Conservation (phyloP, 139 green algal species). For the Ettlia oleoabundans region DNA sequence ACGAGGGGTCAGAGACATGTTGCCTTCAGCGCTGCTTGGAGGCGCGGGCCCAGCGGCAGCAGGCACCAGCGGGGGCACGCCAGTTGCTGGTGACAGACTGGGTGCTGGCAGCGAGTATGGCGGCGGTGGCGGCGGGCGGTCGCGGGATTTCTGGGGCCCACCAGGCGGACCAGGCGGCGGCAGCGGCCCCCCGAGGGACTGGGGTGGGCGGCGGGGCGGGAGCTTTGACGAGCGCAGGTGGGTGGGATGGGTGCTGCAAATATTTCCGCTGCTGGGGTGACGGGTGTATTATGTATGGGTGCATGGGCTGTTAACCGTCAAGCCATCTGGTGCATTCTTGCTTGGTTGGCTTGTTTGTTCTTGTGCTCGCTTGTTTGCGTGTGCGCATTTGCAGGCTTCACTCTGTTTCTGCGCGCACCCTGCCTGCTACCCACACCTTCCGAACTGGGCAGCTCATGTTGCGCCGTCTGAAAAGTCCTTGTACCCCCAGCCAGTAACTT, state of each 20-base stretch:
- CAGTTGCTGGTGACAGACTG: neutral
- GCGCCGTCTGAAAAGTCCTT: too few species aligned
- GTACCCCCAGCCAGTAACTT: neutral
- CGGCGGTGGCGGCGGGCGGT: neutral
- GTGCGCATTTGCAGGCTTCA: neutral
- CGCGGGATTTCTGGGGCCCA: neutral
- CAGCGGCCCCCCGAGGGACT: neutral
- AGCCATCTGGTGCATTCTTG: too few species aligned
- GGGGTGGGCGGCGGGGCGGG: neutral
- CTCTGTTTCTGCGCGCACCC: too few species aligned
- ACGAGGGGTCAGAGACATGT: neutral
- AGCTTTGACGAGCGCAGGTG: constrained; percentile 32
- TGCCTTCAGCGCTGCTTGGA: neutral
- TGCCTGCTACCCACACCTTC: too few species aligned
- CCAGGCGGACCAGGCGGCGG: neutral
- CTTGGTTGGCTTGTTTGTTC: neutral
- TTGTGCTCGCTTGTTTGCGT: neutral
- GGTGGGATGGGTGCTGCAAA: too few species aligned
- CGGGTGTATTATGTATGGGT: neutral
- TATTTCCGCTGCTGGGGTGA: neutral
- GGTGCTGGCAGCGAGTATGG: neutral
- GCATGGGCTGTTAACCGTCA: too few species aligned
- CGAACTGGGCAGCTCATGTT: too few species aligned
- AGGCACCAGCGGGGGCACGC: constrained; percentile 1
- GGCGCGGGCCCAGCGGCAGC: neutral